Percentiles rank a stretch among this genome's conserved stretches.
Evolutionary conservation across 2,329 filamentous ascomycete genomes (phyloP).

Genomic region (Colletotrichum incanum): DNA sequence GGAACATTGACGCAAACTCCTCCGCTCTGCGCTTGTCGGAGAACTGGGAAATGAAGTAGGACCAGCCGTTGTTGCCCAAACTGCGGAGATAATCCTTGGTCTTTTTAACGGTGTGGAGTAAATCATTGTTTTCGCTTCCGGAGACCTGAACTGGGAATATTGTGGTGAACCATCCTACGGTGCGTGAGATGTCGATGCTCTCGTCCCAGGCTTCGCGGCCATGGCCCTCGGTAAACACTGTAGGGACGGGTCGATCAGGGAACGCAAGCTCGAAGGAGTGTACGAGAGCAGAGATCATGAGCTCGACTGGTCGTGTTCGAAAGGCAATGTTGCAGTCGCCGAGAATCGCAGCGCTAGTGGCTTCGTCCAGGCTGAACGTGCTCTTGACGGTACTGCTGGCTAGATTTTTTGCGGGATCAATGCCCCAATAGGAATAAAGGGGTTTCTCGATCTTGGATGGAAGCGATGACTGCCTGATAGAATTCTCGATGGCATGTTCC

Average conservation of each 20-base stretch:
- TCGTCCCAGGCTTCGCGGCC: constrained; percentile 57
- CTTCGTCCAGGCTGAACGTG: constrained; percentile 56
- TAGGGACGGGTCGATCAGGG: constrained; percentile 50
- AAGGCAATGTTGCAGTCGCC: constrained; percentile 50
- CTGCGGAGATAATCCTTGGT: background rate
- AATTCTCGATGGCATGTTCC: constrained; percentile 48
- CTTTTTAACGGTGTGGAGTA: background rate
- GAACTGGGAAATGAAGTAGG: constrained; percentile 11
- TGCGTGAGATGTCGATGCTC: constrained; percentile 54
- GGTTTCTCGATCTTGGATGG: constrained; percentile 40
- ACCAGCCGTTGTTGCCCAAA: background rate
- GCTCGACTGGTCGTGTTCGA: constrained; percentile 56
- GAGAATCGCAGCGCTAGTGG: constrained; percentile 49
- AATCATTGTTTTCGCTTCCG: background rate
- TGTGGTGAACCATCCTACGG: constrained; percentile 63
- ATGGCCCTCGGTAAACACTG: constrained; percentile 59
- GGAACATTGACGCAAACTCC: background rate
- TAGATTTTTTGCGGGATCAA: constrained; percentile 45
- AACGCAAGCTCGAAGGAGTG: constrained; percentile 55
- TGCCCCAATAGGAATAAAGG: constrained; percentile 44
- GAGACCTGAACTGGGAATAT: constrained; percentile 51
- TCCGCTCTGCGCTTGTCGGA: background rate
- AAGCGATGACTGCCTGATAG: constrained; percentile 16
- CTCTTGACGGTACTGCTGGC: constrained; percentile 47
- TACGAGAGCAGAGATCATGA: constrained; percentile 55